Evolutionary conservation across 805 yeast genomes (phyloP).

Genomic region (Metschnikowia similis): DNA sequence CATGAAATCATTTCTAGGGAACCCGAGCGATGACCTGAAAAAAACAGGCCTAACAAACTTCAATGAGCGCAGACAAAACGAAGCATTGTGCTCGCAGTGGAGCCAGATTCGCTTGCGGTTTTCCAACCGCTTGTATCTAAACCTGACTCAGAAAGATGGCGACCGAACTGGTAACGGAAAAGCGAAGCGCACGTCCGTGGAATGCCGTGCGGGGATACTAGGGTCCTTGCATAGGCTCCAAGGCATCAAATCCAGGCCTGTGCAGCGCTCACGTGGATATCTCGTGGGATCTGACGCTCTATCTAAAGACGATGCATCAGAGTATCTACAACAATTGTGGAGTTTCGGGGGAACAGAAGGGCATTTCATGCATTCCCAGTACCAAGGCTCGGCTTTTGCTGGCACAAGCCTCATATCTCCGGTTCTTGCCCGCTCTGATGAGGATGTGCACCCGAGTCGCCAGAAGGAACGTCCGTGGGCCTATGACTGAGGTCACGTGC

Average conservation of each 20-base stretch:
- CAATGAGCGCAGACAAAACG: conserved; percentile 33
- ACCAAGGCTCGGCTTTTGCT: background rate
- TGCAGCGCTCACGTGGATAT: background rate
- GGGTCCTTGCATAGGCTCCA: conserved; percentile 6
- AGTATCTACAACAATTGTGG: background rate
- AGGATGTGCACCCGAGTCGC: background rate
- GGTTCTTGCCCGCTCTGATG: background rate
- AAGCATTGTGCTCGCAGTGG: conserved; percentile 33
- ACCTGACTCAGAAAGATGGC: background rate
- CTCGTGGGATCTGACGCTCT: background rate
- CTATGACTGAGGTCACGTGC: background rate
- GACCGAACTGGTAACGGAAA: background rate
- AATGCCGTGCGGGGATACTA: conserved; percentile 9
- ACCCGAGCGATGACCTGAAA: background rate
- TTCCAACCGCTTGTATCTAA: conserved; percentile 9
- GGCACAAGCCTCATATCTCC: background rate
- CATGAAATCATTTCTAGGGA: conserved; percentile 23
- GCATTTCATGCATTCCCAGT: background rate
- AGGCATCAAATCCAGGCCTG: background rate
- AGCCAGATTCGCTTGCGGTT: conserved; percentile 35
- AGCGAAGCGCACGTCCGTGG: background rate
- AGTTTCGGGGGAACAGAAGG: background rate
- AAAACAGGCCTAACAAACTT: conserved; percentile 11
- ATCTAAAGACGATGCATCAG: background rate
- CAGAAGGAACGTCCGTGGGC: background rate